A percentile compares a stretch with the other conserved stretches of the same genome.
These are phyloP conservation scores for Jacaranda copaia DNA, from an alignment of 257 asterid genomes.

Conservation along the genomic window DNA sequence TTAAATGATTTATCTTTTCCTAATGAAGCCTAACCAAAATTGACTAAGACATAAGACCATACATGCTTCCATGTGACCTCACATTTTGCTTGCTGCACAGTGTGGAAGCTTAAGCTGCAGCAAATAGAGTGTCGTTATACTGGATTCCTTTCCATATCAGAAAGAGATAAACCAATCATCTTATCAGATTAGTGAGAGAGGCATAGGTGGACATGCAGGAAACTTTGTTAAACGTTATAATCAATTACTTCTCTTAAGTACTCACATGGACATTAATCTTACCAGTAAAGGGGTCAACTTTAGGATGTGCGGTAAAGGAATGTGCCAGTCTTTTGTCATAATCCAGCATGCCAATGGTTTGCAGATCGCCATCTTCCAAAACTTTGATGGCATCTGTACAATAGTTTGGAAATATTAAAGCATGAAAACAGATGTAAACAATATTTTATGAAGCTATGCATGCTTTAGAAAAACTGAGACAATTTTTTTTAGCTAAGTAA, in stretches of 20 bases:
- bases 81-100: constrained; percentile 7
- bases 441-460: not conserved
- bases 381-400: constrained; percentile 81
- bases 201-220: not conserved
- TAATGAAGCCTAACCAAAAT: not conserved
- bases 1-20: not conserved
- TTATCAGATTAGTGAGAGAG: constrained; percentile 11
- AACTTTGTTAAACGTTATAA: not conserved
- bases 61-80: not conserved
- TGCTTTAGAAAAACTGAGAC: constrained; percentile 20
- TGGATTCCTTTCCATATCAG: not conserved
- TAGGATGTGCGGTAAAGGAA: constrained; percentile 97
- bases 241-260: constrained; percentile 5
- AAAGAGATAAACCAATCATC: not conserved
- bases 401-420: constrained; percentile 24
- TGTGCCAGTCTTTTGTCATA: constrained; percentile 88
- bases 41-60: not conserved
- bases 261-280: constrained; percentile 36
- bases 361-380: constrained; percentile 95
- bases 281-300: constrained; percentile 95
- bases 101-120: not conserved
- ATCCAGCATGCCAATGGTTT: constrained; percentile 93
- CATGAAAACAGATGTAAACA: not conserved
- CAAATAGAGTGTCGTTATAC: not conserved
- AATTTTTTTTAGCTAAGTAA: not conserved